A percentile compares a stretch with the other conserved stretches of the same genome.
These are phyloP conservation scores for Boeremia lycopersici DNA, from an alignment of 2,329 filamentous ascomycete genomes.

Conservation along the genomic window DNA sequence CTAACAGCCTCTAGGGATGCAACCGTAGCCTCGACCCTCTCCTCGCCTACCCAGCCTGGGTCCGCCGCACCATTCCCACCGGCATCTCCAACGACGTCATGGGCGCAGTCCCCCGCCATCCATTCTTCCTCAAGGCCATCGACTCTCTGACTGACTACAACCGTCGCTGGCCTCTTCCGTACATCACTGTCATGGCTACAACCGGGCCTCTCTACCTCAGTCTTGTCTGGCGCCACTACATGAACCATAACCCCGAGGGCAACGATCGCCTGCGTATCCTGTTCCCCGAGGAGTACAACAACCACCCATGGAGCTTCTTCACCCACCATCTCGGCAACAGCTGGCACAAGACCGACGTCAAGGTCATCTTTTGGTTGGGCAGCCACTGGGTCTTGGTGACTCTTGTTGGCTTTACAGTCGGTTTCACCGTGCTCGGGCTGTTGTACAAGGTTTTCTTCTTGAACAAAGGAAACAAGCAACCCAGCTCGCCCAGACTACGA, in stretches of 20 bases:
- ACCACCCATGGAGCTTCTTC: conserved; percentile 74
- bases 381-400: conserved; percentile 63
- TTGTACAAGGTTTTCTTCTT: conserved; percentile 59
- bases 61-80: conserved; percentile 74
- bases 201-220: conserved; percentile 78
- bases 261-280: conserved; percentile 68
- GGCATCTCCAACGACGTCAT: conserved; percentile 84
- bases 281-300: conserved; percentile 73
- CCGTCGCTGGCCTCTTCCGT: conserved; percentile 70
- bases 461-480: conserved; percentile 32
- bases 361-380: conserved; percentile 69
- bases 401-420: conserved; percentile 58
- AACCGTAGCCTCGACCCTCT: conserved; percentile 70
- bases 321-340: conserved; percentile 68
- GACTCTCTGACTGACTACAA: conserved; percentile 71
- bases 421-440: conserved; percentile 57
- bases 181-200: conserved; percentile 80
- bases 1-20: conserved; percentile 61
- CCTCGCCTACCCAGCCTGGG: conserved; percentile 71
- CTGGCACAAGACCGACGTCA: conserved; percentile 69
- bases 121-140: conserved; percentile 74
- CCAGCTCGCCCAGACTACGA: conserved; percentile 22
- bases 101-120: conserved; percentile 73
- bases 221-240: conserved; percentile 77
- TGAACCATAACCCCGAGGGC: conserved; percentile 56